Percentiles rank a stretch among this genome's conserved stretches.
These are phyloP conservation scores for Candida tetrigidarum DNA, from an alignment of 1,139 yeast genomes.

Conservation along the genomic window DNA sequence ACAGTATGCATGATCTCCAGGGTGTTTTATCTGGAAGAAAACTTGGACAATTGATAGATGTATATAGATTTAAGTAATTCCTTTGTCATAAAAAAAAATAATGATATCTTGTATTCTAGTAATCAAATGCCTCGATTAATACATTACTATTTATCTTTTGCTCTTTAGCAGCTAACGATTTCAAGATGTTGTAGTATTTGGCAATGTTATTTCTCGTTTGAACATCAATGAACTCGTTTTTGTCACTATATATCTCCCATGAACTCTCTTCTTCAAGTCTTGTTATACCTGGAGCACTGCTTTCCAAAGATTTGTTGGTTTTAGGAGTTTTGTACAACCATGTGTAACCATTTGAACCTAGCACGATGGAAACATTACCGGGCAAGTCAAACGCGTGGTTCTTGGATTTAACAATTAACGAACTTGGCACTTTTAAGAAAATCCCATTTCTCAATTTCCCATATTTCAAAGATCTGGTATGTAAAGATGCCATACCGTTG, in stretches of 20 bases:
- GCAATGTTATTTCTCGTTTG: constrained; percentile 74
- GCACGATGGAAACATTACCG: constrained; percentile 85
- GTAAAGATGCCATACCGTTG: constrained; percentile 93
- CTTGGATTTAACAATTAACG: constrained; percentile 80
- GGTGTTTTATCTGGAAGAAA: constrained; percentile 78
- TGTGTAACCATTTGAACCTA: constrained; percentile 93
- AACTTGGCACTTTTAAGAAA: constrained; percentile 78
- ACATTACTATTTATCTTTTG: constrained; percentile 6
- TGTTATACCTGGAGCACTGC: constrained; percentile 60
- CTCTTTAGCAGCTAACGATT: constrained; percentile 58
- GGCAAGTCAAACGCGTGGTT: constrained; percentile 88
- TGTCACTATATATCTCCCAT: constrained; percentile 93
- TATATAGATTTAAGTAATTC: constrained; percentile 6
- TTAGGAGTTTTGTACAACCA: constrained; percentile 82
- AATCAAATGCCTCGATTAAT: constrained; percentile 7
- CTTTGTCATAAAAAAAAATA: background rate
- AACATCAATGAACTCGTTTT: constrained; percentile 71
- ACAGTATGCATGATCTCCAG: constrained; percentile 74
- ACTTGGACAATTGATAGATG: constrained; percentile 58
- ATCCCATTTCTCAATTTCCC: constrained; percentile 95
- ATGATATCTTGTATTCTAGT: constrained; percentile 5
- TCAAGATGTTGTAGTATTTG: constrained; percentile 82
- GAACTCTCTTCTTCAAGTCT: constrained; percentile 93
- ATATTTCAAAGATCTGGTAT: constrained; percentile 92
- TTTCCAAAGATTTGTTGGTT: constrained; percentile 23